A percentile compares a stretch with the other conserved stretches of the same genome.
Evolutionary conservation across 1,284 basidiomycete genomes (phyloP).

Genomic region (Exsudoporus floridanus): DNA sequence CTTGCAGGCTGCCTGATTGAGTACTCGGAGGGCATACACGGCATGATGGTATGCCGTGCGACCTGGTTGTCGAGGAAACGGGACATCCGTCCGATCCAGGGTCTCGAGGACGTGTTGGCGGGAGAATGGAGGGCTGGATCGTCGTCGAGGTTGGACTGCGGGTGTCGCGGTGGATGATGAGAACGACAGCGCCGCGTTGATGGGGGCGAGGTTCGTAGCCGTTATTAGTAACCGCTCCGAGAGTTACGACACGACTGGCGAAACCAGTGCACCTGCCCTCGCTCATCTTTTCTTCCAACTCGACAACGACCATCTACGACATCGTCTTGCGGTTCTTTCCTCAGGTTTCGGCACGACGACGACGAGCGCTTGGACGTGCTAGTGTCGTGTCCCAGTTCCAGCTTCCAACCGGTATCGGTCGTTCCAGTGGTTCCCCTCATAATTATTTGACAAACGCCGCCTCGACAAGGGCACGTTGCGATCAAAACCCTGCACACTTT

Average conservation of each 20-base stretch:
- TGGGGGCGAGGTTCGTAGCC: slow-evolving; percentile 20
- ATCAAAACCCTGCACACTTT: slow-evolving; percentile 58
- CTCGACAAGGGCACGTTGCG: slow-evolving; percentile 68
- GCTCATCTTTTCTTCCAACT: slow-evolving; percentile 21
- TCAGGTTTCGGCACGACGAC: slow-evolving; percentile 14
- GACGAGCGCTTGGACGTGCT: slow-evolving; percentile 24
- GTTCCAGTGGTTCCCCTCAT: slow-evolving; percentile 22
- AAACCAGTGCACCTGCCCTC: slow-evolving; percentile 34
- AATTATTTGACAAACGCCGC: slow-evolving; percentile 44
- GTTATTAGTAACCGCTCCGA: slow-evolving; percentile 32
- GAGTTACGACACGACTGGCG: slow-evolving; percentile 33
- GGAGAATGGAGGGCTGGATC: neutral
- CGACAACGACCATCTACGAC: slow-evolving; percentile 17
- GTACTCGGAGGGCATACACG: neutral
- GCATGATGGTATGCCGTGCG: neutral
- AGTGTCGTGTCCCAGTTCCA: slow-evolving; percentile 23
- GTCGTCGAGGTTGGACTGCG: slow-evolving; percentile 6
- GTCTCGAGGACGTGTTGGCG: neutral
- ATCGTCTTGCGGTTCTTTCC: slow-evolving; percentile 5
- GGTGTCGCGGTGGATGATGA: slow-evolving; percentile 8
- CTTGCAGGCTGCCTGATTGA: neutral
- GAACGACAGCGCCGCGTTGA: slow-evolving; percentile 23
- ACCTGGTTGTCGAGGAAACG: slow-evolving; percentile 1
- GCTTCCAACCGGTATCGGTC: slow-evolving; percentile 17
- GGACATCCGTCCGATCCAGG: neutral